Evolutionary conservation across 805 yeast genomes (phyloP).

Genomic region (Cyberlindnera mississippiensis): DNA sequence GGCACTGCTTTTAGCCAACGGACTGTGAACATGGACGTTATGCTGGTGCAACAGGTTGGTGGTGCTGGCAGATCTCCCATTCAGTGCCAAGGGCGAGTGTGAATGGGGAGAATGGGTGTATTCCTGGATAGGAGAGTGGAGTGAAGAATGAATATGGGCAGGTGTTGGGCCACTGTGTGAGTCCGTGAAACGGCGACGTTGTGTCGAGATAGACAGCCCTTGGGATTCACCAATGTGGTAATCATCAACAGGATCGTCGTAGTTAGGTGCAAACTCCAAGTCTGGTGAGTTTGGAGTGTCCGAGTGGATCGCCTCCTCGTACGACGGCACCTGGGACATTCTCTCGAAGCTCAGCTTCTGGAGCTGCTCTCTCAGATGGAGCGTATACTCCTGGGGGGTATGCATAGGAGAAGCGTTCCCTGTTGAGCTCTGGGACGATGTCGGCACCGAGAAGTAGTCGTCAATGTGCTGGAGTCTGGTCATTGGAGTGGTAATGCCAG

Average conservation of each 20-base stretch:
- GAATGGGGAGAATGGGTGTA: conserved; percentile 1
- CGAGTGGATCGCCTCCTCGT: conserved; percentile 58
- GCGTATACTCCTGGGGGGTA: conserved; percentile 4
- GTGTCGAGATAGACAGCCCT: too few relatives aligned
- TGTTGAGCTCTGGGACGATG: background rate
- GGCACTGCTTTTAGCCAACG: background rate
- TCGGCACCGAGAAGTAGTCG: conserved; percentile 7
- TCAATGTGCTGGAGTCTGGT: conserved; percentile 1
- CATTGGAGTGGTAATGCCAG: conserved; percentile 9
- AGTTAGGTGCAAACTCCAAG: conserved; percentile 53
- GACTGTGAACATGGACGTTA: background rate
- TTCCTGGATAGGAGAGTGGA: background rate
- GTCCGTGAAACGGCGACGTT: background rate
- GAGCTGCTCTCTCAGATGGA: conserved; percentile 7
- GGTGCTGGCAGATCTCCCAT: background rate
- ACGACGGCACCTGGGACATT: conserved; percentile 69
- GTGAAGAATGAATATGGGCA: background rate
- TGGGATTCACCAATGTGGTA: too few relatives aligned
- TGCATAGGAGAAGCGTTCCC: conserved; percentile 7
- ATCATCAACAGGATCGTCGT: conserved; percentile 25
- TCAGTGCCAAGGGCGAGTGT: background rate
- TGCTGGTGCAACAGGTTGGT: background rate
- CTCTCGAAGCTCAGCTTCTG: conserved; percentile 30
- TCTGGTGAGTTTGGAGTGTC: conserved; percentile 38
- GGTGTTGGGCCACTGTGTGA: conserved; percentile 1